These are phyloP conservation scores for Saturnispora quitensis DNA, from an alignment of 805 yeast genomes.

Conservation along the genomic window DNA sequence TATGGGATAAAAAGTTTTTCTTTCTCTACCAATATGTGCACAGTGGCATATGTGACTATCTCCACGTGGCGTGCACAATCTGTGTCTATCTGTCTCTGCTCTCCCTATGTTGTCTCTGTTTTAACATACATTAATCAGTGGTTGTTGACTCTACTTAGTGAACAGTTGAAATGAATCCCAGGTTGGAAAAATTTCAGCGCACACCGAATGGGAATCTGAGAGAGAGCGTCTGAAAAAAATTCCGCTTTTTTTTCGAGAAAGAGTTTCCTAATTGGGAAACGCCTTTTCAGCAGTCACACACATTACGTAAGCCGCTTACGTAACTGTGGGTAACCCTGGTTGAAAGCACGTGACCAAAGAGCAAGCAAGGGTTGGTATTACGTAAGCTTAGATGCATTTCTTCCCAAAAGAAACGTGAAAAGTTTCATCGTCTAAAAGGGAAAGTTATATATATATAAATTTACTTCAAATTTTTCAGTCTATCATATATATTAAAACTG, in stretches of 20 bases:
- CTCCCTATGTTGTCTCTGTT: background rate
- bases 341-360: background rate
- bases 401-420: no score
- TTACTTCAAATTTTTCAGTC: no score
- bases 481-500: no score
- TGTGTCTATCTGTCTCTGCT: background rate
- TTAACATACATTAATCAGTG: constrained; percentile 21
- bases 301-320: background rate
- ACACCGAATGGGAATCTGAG: background rate
- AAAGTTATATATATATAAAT: no score
- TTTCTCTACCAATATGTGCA: background rate
- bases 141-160: constrained; percentile 1
- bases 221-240: background rate
- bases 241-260: background rate
- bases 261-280: background rate
- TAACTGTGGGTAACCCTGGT: background rate
- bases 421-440: no score
- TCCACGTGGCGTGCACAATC: no score
- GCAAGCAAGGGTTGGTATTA: background rate
- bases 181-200: background rate
- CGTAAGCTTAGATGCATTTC: background rate
- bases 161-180: background rate
- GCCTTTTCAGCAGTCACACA: background rate
- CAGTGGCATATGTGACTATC: no score
- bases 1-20: no score